A percentile compares a stretch with the other conserved stretches of the same genome.
phyloP scores from a whole-genome alignment of 1,284 basidiomycete species.

The Apiotrichum montevideense region DNA sequence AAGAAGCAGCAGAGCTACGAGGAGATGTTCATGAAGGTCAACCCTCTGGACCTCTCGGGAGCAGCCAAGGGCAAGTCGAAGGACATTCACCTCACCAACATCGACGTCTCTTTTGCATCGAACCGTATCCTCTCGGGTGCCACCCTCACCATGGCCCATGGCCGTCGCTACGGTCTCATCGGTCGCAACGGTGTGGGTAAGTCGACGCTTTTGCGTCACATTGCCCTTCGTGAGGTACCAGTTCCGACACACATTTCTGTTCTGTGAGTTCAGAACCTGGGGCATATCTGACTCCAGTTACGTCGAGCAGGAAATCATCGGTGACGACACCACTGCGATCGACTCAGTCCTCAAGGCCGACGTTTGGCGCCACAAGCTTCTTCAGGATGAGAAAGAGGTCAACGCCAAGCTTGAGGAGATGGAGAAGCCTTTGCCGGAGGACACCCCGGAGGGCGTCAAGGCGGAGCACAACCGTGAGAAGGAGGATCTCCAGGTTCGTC shows the following conservation, averaged over 20 bases:
- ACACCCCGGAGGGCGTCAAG: constrained; percentile 58
- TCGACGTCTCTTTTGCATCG: constrained; percentile 91
- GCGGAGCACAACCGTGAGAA: constrained; percentile 66
- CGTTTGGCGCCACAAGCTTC: constrained; percentile 75
- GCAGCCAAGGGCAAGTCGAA: constrained; percentile 85
- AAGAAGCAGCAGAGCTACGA: constrained; percentile 96
- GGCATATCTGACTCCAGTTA: constrained; percentile 41
- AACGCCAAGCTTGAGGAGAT: constrained; percentile 53
- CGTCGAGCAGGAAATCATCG: constrained; percentile 95
- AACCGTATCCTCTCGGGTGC: constrained; percentile 78
- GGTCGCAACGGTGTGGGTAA: constrained; percentile 84
- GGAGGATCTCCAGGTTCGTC: constrained; percentile 75
- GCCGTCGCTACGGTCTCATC: constrained; percentile 71
- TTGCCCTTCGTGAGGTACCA: constrained; percentile 90
- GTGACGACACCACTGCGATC: constrained; percentile 86
- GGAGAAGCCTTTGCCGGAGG: constrained; percentile 41
- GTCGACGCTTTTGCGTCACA: constrained; percentile 91
- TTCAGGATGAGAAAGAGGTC: constrained; percentile 17
- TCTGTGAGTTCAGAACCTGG: constrained; percentile 44
- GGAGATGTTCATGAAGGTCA: constrained; percentile 99
- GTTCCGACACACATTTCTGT: constrained; percentile 93
- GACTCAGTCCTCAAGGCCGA: constrained; percentile 94
- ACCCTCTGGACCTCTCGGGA: constrained; percentile 78
- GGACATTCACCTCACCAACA: constrained; percentile 90
- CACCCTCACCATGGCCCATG: constrained; percentile 79